phyloP scores from a whole-genome alignment of 495 filamentous ascomycete genomes.

The Thermothielavioides terrestris region DNA sequence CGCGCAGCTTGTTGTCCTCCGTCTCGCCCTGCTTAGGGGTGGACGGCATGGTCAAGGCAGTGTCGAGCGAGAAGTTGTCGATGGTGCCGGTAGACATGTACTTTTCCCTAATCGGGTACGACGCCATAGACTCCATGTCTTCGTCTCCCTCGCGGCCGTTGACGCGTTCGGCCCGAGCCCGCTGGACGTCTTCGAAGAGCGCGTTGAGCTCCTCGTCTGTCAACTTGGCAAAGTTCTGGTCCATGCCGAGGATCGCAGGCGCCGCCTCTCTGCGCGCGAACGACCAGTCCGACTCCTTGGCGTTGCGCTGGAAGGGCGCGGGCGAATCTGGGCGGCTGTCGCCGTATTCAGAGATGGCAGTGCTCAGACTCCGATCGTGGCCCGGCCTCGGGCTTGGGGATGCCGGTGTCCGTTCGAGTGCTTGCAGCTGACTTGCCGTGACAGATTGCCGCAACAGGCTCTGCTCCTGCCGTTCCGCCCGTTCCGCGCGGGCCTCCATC shows the following conservation, averaged over 20 bases:
- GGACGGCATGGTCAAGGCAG: conserved; percentile 83
- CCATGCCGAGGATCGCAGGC: conserved; percentile 77
- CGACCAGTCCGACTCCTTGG: conserved; percentile 90
- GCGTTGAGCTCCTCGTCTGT: conserved; percentile 91
- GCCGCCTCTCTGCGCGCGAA: conserved; percentile 90
- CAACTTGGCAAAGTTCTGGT: conserved; percentile 80
- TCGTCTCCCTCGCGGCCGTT: conserved; percentile 70
- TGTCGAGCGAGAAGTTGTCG: conserved; percentile 95
- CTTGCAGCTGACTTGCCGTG: conserved; percentile 66
- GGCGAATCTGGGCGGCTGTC: conserved; percentile 74
- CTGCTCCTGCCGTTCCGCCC: conserved; percentile 57
- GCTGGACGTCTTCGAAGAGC: conserved; percentile 92
- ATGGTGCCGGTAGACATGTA: conserved; percentile 93
- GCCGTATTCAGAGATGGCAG: conserved; percentile 56
- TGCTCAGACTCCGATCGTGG: conserved; percentile 71
- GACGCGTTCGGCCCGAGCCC: conserved; percentile 72
- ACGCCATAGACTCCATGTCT: conserved; percentile 80
- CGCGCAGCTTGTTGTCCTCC: conserved; percentile 58
- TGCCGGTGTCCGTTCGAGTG: conserved; percentile 33
- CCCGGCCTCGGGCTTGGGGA: conserved; percentile 56
- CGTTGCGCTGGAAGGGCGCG: conserved; percentile 52
- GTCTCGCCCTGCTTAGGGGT: conserved; percentile 73
- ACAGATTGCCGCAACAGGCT: conserved; percentile 84
- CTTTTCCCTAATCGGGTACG: conserved; percentile 85
- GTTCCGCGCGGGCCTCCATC: conserved; percentile 85